Evolutionary conservation across 768 basidiomycete species (phyloP).

Genomic region (Leccinellum rugosiceps): DNA sequence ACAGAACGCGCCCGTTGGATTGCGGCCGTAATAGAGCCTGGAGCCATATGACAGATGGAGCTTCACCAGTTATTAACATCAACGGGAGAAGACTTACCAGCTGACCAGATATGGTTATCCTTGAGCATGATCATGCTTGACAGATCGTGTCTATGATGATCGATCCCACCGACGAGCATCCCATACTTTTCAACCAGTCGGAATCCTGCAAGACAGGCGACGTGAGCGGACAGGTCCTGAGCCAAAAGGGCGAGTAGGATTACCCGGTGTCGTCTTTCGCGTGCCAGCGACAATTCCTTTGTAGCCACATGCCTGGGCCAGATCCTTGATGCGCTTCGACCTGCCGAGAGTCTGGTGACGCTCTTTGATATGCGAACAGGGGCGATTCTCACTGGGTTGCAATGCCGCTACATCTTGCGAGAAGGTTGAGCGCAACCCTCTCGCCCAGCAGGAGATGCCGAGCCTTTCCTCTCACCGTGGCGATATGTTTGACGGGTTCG

Average conservation of each 20-base stretch:
- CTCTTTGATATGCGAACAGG: not conserved
- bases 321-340: slow-evolving; percentile 77
- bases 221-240: slow-evolving; percentile 8
- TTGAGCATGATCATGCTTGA: slow-evolving; percentile 99
- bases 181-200: slow-evolving; percentile 97
- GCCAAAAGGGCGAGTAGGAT: not conserved
- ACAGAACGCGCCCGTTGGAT: slow-evolving; percentile 83
- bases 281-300: slow-evolving; percentile 91
- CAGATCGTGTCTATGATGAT: slow-evolving; percentile 93
- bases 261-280: slow-evolving; percentile 93
- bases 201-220: slow-evolving; percentile 58
- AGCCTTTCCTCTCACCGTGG: slow-evolving; percentile 88
- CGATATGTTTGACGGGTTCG: slow-evolving; percentile 79
- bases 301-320: slow-evolving; percentile 76
- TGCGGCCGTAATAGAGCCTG: slow-evolving; percentile 88
- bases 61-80: not conserved
- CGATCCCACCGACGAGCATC: slow-evolving; percentile 97
- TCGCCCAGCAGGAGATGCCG: slow-evolving; percentile 88
- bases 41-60: slow-evolving; percentile 4
- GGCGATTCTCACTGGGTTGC: slow-evolving; percentile 73
- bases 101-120: slow-evolving; percentile 99
- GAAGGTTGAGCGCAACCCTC: slow-evolving; percentile 86
- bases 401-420: slow-evolving; percentile 95
- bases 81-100: slow-evolving; percentile 46
- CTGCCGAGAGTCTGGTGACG: slow-evolving; percentile 38